phyloP scores from a whole-genome alignment of 176 grass and related monocot species.

The bread wheat (Triticum aestivum) region DNA sequence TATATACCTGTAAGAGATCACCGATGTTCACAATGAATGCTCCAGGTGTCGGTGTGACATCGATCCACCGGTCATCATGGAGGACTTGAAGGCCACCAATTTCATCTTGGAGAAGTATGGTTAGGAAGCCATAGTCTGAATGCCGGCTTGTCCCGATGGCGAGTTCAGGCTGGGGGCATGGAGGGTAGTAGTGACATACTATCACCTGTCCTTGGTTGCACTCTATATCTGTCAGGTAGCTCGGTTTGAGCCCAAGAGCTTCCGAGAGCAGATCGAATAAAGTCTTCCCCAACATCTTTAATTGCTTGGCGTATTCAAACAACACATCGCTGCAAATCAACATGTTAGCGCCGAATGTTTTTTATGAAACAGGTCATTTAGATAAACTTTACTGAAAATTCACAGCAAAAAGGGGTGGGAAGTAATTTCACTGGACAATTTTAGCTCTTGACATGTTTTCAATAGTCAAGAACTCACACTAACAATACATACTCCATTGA shows the following conservation, averaged over 20 bases:
- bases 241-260: conserved; percentile 51
- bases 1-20: conserved; percentile 57
- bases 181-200: conserved; percentile 65
- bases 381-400: background rate
- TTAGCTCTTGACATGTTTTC: background rate
- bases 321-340: conserved; percentile 35
- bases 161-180: conserved; percentile 65
- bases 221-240: conserved; percentile 54
- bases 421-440: background rate
- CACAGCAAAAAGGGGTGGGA: too few species aligned
- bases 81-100: conserved; percentile 60
- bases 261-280: conserved; percentile 59
- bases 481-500: background rate
- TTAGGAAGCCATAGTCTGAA: conserved; percentile 61
- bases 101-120: conserved; percentile 59
- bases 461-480: background rate
- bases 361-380: background rate
- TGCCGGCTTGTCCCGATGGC: conserved; percentile 55
- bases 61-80: conserved; percentile 46
- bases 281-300: conserved; percentile 46
- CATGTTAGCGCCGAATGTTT: background rate
- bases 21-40: conserved; percentile 58
- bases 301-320: conserved; percentile 39
- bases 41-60: conserved; percentile 37
- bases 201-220: conserved; percentile 59